A percentile compares a stretch with the other conserved stretches of the same genome.
Conservation (phyloP, 441 rosid genomes). For the Raphanus hybrid region DNA sequence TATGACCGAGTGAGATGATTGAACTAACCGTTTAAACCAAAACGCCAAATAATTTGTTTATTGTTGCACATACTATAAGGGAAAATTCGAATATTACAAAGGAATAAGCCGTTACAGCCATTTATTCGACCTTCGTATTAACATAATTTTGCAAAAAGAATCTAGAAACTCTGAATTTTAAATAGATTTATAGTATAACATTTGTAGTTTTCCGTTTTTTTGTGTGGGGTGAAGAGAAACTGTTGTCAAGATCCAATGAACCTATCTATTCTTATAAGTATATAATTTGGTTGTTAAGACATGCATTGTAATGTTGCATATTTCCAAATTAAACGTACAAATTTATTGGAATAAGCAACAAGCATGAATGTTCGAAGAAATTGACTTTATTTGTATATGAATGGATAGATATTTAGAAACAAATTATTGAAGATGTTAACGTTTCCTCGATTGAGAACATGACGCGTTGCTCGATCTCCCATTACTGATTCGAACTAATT, state of each 20-base stretch:
- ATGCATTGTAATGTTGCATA: constrained; percentile 39
- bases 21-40: constrained; percentile 8
- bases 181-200: constrained; percentile 19
- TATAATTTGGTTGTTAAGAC: constrained; percentile 39
- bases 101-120: constrained; percentile 31
- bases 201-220: constrained; percentile 14
- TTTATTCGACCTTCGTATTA: constrained; percentile 21
- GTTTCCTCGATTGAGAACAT: neutral
- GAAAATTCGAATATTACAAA: neutral
- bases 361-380: constrained; percentile 28
- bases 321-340: constrained; percentile 38
- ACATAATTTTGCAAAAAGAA: constrained; percentile 19
- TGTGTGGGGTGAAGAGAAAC: constrained; percentile 30
- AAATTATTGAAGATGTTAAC: neutral
- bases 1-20: neutral
- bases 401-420: neutral
- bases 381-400: constrained; percentile 11
- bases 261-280: constrained; percentile 28
- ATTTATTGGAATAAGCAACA: constrained; percentile 38
- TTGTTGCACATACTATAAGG: neutral
- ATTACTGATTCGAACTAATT: neutral
- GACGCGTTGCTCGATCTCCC: constrained; percentile 8
- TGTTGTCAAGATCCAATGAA: constrained; percentile 43
- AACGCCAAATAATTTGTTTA: neutral
- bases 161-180: constrained; percentile 11